Evolutionary conservation across 768 basidiomycete species (phyloP), one percentile per base, ranked within the genome.

Genomic region (Dentipellis sp.): DNA sequence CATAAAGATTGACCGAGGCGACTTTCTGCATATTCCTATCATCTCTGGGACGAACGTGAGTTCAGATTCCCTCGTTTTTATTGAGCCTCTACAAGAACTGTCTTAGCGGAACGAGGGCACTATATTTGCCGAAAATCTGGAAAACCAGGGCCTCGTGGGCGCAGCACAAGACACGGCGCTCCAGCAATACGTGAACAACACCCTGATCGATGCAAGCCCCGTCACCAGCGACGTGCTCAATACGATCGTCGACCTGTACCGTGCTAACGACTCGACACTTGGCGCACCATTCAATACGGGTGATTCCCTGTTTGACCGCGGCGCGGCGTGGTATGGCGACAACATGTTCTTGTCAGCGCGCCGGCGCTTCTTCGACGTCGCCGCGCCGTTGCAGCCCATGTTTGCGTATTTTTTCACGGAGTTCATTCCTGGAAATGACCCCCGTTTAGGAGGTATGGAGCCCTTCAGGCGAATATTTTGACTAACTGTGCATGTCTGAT

Each of bases 71-170:
- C n/a, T 5, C 42, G 17, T 17, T 17, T 4, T 9, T 14, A 16
- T 40, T 19, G n/a, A 10, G 12, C n/a, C n/a, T 7, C n/a, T 19
- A 14, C 45, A 1, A 76, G 75, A 61, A 75, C 10, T 78, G 78
- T 61, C 77, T 78, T 16, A 80, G 81, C 66, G 78, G 12, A 82
- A 81, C 62, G 81, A 83, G 64, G 81, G 81, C 1, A 77, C 74
- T 0, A 63, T 56, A 1, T 79, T 80, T 65, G 74, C 74, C 39
- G 53, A 55, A 3, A 65, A 68, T 1, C 66, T 83, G 8, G 64
- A 64, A 4, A 68, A 69, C 17, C 66, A 77, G 5, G 65, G 68
- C 23, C 68, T 78, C 4, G 66, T 72, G 6, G 66, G 75, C 0
- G 61, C 67, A 0, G 68, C 73, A 9, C 74, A 83, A 63, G 70